Base-by-base conservation (phyloP, 73 alveolate species). In the Tetrahymena malaccensis region DNA sequence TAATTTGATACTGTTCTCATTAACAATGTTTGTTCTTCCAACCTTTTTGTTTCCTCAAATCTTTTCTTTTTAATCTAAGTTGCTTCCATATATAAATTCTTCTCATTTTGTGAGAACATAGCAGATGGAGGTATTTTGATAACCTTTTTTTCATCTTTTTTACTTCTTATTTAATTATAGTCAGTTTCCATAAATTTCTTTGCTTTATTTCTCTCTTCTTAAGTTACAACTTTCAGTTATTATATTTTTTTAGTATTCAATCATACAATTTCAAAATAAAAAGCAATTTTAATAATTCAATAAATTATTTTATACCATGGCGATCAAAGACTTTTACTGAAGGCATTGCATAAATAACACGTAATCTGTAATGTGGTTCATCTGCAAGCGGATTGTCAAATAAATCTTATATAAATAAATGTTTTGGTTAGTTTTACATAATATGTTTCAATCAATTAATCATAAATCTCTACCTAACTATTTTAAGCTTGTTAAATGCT, bases 351-450 rank as follows among this genome's bases (percentile, higher is more conserved):
- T 97, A 96, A 50, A 99, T 98, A 6, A 99, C 99, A 96, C 98
- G 98, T 85, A 97, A 98, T 93, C 99, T 94, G 94, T 98, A 99
- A 94, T 99, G 98, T 0, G 99, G 99, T 89, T 99, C 99, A 94
- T 98, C 99, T 19, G 99, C 99, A 8, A 98, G 96, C 15, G 99
- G 99, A 96, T 99, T 99, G 70, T 98, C 98, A 94, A 97, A 98
- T 93, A 98, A 94, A 96, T 98, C 99, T 85, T 97, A 93, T 84
- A 43, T 22, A 55, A 43, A 58, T 34, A 55, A 37, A 38, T 96
- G 25, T 93, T 93, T 89, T 56, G n/a, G 16, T 94, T 27, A 95
- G 15, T 56, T 6, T 6, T 56, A 9, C 33, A 22, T 56, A 56
- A 56, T 25, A 22, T 22, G 6, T 56, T 56, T 22, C 10, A 35